Conservation (phyloP, 352 stramenopile genomes). For the Lagenidium sp. region DNA sequence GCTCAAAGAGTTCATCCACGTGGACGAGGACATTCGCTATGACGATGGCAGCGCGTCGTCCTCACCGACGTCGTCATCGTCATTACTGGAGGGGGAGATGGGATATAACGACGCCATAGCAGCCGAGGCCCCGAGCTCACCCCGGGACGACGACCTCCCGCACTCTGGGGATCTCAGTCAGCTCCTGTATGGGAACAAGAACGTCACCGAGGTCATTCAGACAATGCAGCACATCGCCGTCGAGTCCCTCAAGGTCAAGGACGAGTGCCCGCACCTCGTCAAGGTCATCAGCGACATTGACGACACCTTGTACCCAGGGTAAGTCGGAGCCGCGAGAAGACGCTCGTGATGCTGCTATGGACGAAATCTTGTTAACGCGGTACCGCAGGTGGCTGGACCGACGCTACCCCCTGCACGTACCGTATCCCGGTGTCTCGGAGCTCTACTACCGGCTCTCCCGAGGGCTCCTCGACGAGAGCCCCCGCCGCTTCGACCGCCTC, state of each 20-base stretch:
- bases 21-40: conserved; percentile 40
- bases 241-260: conserved; percentile 60
- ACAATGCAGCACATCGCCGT: conserved; percentile 82
- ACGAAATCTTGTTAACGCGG: too few relatives aligned
- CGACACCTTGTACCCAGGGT: conserved; percentile 71
- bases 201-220: conserved; percentile 68
- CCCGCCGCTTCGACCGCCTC: not conserved
- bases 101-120: conserved; percentile 1
- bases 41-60: too few relatives aligned
- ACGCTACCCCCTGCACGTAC: conserved; percentile 63
- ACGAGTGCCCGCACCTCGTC: conserved; percentile 41
- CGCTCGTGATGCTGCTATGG: too few relatives aligned
- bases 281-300: conserved; percentile 87
- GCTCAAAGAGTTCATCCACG: conserved; percentile 74
- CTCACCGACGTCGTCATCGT: too few relatives aligned
- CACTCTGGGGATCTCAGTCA: conserved; percentile 71
- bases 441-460: conserved; percentile 56
- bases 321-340: too few relatives aligned
- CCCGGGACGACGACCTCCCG: conserved; percentile 22
- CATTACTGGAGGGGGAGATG: conserved; percentile 11
- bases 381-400: conserved; percentile 54
- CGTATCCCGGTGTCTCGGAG: conserved; percentile 71
- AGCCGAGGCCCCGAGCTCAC: conserved; percentile 1
- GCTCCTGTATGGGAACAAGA: conserved; percentile 70
- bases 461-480: conserved; percentile 27